These are phyloP conservation scores for Apiosordaria backusii DNA, from an alignment of 495 filamentous ascomycete species.

Conservation along the genomic window DNA sequence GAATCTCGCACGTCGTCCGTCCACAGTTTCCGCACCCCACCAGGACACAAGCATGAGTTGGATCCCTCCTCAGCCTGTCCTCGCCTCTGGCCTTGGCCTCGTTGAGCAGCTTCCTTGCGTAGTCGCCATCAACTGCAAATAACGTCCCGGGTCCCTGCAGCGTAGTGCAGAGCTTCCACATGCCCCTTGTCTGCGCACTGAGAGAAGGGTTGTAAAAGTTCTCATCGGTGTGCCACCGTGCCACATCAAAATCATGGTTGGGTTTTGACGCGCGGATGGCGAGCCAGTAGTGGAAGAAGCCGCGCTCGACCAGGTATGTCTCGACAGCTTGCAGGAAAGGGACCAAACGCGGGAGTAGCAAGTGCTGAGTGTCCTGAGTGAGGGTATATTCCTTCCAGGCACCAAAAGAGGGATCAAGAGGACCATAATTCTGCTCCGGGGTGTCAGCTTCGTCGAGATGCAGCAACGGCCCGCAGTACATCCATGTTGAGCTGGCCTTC, in stretches of 20 bases:
- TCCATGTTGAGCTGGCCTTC: conserved; percentile 2
- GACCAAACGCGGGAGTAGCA: conserved; percentile 15
- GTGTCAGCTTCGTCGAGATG: neutral
- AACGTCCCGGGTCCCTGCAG: conserved; percentile 32
- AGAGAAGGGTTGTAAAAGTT: conserved; percentile 28
- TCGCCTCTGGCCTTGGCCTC: conserved; percentile 9
- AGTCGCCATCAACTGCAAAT: conserved; percentile 25
- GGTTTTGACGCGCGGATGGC: conserved; percentile 34
- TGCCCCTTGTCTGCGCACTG: conserved; percentile 11
- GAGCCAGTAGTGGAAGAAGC: conserved; percentile 33
- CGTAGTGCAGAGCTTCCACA: conserved; percentile 37
- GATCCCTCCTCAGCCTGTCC: conserved; percentile 21
- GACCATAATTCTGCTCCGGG: neutral
- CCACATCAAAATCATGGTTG: conserved; percentile 31
- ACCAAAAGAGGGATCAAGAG: neutral
- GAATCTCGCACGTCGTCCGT: conserved; percentile 27
- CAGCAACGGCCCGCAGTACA: conserved; percentile 11
- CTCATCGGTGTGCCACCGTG: conserved; percentile 38
- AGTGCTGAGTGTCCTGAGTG: neutral
- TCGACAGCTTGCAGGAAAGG: conserved; percentile 30
- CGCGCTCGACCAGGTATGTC: conserved; percentile 21
- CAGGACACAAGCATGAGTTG: conserved; percentile 29
- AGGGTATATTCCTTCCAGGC: conserved; percentile 5
- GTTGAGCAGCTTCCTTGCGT: neutral
- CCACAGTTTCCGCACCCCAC: conserved; percentile 32